phyloP scores from a whole-genome alignment of 257 asterid species.

The Solanum pimpinellifolium region DNA sequence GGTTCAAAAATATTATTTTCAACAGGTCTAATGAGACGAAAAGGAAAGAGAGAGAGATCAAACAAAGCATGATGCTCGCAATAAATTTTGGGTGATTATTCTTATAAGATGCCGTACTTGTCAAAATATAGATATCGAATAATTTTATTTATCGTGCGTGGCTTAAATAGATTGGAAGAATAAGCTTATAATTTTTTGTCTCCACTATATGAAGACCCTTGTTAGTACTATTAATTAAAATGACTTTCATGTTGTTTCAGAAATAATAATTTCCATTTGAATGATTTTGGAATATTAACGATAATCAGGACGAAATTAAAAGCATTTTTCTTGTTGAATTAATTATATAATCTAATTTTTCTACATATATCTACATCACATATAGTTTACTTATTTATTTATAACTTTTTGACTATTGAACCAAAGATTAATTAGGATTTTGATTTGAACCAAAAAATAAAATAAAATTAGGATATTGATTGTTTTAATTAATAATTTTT shows the following conservation, averaged over 20 bases:
- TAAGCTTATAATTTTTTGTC: background rate
- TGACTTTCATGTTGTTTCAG: background rate
- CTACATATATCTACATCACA: background rate
- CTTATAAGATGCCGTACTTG: background rate
- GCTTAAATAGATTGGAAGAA: background rate
- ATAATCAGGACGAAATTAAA: background rate
- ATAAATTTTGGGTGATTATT: background rate
- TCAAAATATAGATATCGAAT: background rate
- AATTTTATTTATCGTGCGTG: accelerated
- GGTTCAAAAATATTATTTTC: background rate
- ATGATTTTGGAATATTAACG: background rate
- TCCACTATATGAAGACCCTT: background rate
- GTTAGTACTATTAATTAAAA: background rate
- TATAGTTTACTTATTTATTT: background rate
- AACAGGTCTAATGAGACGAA: background rate
- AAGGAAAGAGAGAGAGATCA: background rate
- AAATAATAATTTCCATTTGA: background rate
- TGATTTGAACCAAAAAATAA: no score
- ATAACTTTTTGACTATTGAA: background rate
- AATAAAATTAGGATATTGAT: background rate
- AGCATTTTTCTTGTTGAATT: background rate
- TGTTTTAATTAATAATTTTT: no score
- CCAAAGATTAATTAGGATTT: background rate
- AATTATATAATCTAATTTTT: background rate
- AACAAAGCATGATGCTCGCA: background rate